Percentiles rank a stretch among this genome's conserved stretches.
Conservation (phyloP, 345 rosid genomes). For the Cardamine occulta region DNA sequence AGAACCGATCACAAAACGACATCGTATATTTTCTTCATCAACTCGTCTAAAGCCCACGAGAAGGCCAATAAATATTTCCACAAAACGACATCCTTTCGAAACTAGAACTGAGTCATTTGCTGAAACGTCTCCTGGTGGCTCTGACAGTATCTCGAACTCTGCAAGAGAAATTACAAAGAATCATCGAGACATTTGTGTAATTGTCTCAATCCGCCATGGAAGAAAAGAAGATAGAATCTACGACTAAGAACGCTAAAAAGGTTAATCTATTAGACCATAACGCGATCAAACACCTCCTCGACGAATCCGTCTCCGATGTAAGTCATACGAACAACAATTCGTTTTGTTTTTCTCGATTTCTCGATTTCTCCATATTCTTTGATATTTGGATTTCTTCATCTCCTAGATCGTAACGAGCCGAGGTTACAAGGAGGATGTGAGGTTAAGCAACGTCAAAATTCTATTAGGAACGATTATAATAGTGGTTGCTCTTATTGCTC, state of each 20-base stretch:
- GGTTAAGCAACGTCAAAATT: conserved; percentile 72
- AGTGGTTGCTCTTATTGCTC: conserved; percentile 79
- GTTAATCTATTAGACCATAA: conserved; percentile 82
- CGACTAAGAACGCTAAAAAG: conserved; percentile 61
- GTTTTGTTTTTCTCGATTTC: background rate
- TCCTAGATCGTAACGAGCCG: conserved; percentile 66
- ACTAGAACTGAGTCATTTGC: background rate
- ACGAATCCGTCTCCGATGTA: conserved; percentile 88
- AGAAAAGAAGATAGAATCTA: conserved; percentile 59
- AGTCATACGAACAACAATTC: background rate
- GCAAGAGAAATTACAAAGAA: background rate
- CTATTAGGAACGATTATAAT: conserved; percentile 65
- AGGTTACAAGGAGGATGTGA: conserved; percentile 77
- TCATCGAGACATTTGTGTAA: background rate
- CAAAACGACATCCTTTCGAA: background rate
- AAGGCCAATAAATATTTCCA: background rate
- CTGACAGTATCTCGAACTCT: background rate
- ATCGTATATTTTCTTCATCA: background rate
- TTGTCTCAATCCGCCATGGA: conserved; percentile 43
- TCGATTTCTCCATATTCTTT: conserved; percentile 28
- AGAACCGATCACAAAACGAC: background rate
- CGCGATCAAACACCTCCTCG: conserved; percentile 86
- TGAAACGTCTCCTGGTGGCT: background rate
- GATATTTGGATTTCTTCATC: background rate
- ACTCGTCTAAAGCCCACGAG: background rate